Evolutionary conservation across 2,329 filamentous ascomycete species (phyloP), one percentile per base, ranked within the genome.

Genomic region (Albophoma yamanashiensis): DNA sequence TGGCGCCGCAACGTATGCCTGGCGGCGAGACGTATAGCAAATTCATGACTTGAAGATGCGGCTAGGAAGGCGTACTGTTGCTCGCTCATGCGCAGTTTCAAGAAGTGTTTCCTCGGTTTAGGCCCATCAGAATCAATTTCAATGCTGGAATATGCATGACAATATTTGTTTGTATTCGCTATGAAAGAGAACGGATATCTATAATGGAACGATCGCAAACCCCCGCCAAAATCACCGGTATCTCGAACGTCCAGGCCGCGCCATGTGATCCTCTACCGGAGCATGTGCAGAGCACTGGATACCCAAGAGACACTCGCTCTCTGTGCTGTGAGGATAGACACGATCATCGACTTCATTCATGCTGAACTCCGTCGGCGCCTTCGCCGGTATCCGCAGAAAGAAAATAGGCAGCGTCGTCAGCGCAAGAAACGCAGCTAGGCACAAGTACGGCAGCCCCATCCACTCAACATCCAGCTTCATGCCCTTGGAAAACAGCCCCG

Each of bases 361-460:
- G 9, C 1, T n/a, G 6, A 20, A 15, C 25, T 50, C 47, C 3
- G 20, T 20, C 47, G 25, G 25, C 0, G 25, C 14, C 15, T 50
- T 50, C 31, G 4, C 25, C 6, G 47, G 47, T 3, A 50, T 14
- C 27, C 47, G 25, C 27, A 52, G 55, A 27, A 59, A 58, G 20
- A 59, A 58, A 12, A 61, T 27, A 5, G 62, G 58, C 2, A 59
- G 17, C 4, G 60, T 59, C 17, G 43, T 61, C 12, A 60, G 11
- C 31, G 43, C 52, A 7, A 62, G 52, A 36, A 60, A 60, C 4
- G 27, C 56, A 2, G 61, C 58, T 43, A 65, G 56, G 27, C 53
- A 62, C 36, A 61, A 11, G 43, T 62, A 71, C 1, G 70, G 69
- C 55, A 73, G 60, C 5, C 68, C 67, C 47, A 65, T 58, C 68